Percentiles rank a stretch among this genome's conserved stretches.
Evolutionary conservation across 495 filamentous ascomycete genomes (phyloP).

Genomic region (Lentithecium fluviatile): DNA sequence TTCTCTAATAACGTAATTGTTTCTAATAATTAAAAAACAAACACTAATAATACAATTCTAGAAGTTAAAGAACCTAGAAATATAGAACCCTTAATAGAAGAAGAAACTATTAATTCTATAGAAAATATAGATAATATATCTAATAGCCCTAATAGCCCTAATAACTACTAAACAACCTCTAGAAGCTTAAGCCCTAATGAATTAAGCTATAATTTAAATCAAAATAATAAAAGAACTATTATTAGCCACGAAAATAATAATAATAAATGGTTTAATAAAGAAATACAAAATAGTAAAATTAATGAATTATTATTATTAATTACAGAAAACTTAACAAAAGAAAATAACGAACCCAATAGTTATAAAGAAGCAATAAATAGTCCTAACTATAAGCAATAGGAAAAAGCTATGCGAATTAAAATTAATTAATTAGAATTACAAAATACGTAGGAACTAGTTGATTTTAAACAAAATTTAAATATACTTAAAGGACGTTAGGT

Average conservation of each 20-base stretch:
- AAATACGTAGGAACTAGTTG: conserved; percentile 10
- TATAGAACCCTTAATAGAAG: too few relatives aligned
- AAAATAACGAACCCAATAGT: too few relatives aligned
- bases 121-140: too few relatives aligned
- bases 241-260: neutral
- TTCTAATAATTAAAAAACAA: too few relatives aligned
- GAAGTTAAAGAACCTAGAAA: neutral
- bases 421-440: neutral
- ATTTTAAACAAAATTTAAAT: conserved; percentile 23
- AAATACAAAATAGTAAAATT: neutral
- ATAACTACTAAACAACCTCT: neutral
- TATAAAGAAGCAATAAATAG: too few relatives aligned
- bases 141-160: too few relatives aligned
- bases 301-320: neutral
- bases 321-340: neutral
- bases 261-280: neutral
- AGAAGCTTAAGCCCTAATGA: neutral
- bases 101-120: too few relatives aligned
- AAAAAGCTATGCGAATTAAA: neutral
- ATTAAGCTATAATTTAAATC: neutral
- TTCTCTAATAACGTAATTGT: too few relatives aligned
- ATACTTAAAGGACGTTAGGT: conserved; percentile 2
- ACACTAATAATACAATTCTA: neutral
- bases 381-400: too few relatives aligned
- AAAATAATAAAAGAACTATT: neutral